phyloP scores from a whole-genome alignment of 179 eudicot genomes.

The Nepenthes alata region DNA sequence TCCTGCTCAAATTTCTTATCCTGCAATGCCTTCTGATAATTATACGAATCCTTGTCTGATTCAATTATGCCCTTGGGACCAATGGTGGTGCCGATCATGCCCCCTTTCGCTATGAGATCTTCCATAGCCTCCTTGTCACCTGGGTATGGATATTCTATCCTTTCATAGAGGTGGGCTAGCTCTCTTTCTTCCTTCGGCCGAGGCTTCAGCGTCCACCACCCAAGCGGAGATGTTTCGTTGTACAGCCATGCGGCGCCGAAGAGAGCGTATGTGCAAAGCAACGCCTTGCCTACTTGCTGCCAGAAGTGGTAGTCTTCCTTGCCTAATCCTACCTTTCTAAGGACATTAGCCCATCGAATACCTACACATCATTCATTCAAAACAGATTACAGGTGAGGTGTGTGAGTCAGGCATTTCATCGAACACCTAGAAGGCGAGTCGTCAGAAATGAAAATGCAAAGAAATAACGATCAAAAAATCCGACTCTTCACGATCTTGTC shows the following conservation, averaged over 20 bases:
- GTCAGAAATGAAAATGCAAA: not conserved
- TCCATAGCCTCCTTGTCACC: constrained; percentile 90
- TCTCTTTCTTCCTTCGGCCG: constrained; percentile 85
- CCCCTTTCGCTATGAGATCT: constrained; percentile 72
- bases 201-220: constrained; percentile 91
- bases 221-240: constrained; percentile 86
- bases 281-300: constrained; percentile 77
- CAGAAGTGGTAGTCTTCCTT: constrained; percentile 68
- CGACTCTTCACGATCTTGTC: too few species aligned
- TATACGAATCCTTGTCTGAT: constrained; percentile 46
- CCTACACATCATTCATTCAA: constrained; percentile 11
- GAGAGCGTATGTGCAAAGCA: constrained; percentile 63
- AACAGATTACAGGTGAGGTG: too few species aligned
- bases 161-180: constrained; percentile 73
- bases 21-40: constrained; percentile 77
- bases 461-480: too few species aligned
- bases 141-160: constrained; percentile 71
- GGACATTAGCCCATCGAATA: constrained; percentile 19
- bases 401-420: constrained; percentile 22
- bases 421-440: constrained; percentile 22
- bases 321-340: constrained; percentile 62
- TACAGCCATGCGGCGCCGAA: constrained; percentile 67
- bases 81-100: constrained; percentile 88
- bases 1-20: constrained; percentile 85
- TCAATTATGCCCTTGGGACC: constrained; percentile 76